Evolutionary conservation across 1,284 basidiomycete genomes (phyloP).

Genomic region (Caloboletus firmus): DNA sequence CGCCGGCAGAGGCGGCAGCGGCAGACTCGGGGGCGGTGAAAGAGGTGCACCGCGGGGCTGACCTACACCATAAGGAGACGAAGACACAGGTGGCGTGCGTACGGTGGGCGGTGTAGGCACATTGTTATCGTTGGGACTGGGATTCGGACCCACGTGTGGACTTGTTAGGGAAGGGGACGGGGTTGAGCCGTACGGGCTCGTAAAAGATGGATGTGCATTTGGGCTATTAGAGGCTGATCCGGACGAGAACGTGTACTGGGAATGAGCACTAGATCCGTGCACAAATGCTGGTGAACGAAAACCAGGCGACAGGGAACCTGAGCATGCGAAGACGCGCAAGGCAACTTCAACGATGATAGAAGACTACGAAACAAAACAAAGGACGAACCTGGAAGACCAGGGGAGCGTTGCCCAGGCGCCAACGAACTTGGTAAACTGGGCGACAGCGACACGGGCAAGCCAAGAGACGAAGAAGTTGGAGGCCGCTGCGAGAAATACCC

Average conservation of each 20-base stretch:
- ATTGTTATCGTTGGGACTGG: neutral
- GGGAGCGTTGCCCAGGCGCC: constrained; percentile 24
- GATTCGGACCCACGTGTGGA: neutral
- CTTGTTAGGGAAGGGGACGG: constrained; percentile 6
- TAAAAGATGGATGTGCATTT: neutral
- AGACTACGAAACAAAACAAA: constrained; percentile 9
- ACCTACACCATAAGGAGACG: constrained; percentile 4
- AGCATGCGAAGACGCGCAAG: neutral
- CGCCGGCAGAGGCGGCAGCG: constrained; percentile 27
- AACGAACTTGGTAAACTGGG: constrained; percentile 22
- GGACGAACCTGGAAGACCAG: constrained; percentile 26
- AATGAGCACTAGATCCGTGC: neutral
- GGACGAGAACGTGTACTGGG: constrained; percentile 19
- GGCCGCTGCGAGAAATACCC: neutral
- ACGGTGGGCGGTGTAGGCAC: neutral
- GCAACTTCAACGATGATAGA: constrained; percentile 1
- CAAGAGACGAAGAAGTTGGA: constrained; percentile 1
- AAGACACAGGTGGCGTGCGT: constrained; percentile 3
- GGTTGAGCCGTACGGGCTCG: constrained; percentile 3
- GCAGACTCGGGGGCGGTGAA: constrained; percentile 31
- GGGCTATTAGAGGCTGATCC: constrained; percentile 9
- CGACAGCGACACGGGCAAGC: constrained; percentile 19
- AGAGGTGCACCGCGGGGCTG: constrained; percentile 13
- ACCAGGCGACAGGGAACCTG: constrained; percentile 29
- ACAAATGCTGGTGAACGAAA: constrained; percentile 23